These are phyloP conservation scores for Isatis lusitanica DNA, from an alignment of 441 rosid genomes.

Conservation along the genomic window DNA sequence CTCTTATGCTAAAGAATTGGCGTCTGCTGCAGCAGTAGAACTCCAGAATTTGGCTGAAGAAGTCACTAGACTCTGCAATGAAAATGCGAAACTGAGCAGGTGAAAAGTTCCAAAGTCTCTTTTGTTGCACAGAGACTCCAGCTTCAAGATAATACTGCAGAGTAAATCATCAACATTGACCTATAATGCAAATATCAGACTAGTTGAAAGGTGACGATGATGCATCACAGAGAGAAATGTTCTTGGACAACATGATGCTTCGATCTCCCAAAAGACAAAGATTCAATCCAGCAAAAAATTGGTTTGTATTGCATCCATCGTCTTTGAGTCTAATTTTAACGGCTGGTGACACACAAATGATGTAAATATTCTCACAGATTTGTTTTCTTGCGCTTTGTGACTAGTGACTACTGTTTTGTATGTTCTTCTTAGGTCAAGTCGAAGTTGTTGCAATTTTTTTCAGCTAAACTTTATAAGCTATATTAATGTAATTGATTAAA, in stretches of 20 bases:
- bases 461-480: background rate
- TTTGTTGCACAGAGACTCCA: conserved; percentile 6
- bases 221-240: conserved; percentile 6
- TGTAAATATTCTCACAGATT: conserved; percentile 29
- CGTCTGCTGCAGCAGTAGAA: conserved; percentile 91
- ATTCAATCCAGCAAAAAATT: background rate
- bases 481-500: background rate
- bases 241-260: conserved; percentile 6
- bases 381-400: conserved; percentile 5
- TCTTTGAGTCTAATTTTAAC: conserved; percentile 7
- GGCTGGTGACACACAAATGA: conserved; percentile 7
- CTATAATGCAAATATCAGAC: background rate
- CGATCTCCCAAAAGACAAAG: conserved; percentile 2
- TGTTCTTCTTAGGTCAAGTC: conserved; percentile 5
- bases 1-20: conserved; percentile 88
- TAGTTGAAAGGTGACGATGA: conserved; percentile 8
- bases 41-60: conserved; percentile 87
- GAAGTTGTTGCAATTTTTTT: conserved; percentile 11
- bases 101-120: conserved; percentile 12
- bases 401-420: conserved; percentile 18
- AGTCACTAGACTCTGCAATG: conserved; percentile 84
- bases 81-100: conserved; percentile 68
- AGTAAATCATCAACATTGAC: conserved; percentile 13
- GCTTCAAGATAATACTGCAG: conserved; percentile 22
- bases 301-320: background rate